phyloP scores from a whole-genome alignment of 139 green algal genomes.

The Zygnema circumcarinatum region DNA sequence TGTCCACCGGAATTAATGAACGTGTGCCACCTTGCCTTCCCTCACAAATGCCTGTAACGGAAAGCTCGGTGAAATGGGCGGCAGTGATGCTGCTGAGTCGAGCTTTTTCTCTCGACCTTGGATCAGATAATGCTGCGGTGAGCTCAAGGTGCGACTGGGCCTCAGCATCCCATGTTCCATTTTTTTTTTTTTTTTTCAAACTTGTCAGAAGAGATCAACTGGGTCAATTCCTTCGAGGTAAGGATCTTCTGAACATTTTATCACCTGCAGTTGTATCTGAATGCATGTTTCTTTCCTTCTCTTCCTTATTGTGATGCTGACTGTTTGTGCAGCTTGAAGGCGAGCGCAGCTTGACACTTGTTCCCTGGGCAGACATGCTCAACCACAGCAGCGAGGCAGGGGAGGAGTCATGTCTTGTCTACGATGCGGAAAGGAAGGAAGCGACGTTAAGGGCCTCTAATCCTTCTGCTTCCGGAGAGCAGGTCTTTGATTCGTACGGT shows the following conservation, averaged over 20 bases:
- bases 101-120: constrained; percentile 35
- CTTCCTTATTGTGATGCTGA: too few species aligned
- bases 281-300: not conserved
- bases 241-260: too few species aligned
- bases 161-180: not conserved
- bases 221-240: too few species aligned
- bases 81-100: constrained; percentile 43
- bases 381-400: constrained; percentile 51
- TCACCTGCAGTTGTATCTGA: too few species aligned
- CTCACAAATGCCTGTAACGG: not conserved
- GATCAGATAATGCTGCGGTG: not conserved
- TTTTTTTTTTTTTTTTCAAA: not conserved
- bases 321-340: not conserved
- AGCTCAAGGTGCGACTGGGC: not conserved
- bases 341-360: constrained; percentile 20
- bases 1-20: constrained; percentile 7
- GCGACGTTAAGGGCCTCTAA: constrained; percentile 39
- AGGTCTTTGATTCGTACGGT: constrained; percentile 57
- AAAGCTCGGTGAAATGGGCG: constrained; percentile 37
- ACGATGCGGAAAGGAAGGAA: not conserved
- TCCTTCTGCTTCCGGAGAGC: constrained; percentile 22
- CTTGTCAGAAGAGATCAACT: too few species aligned
- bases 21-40: not conserved
- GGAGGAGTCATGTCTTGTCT: constrained; percentile 8
- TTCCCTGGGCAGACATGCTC: constrained; percentile 47